These are phyloP conservation scores for Tylopilus subfusipes DNA, from an alignment of 768 basidiomycete species.

Conservation along the genomic window DNA sequence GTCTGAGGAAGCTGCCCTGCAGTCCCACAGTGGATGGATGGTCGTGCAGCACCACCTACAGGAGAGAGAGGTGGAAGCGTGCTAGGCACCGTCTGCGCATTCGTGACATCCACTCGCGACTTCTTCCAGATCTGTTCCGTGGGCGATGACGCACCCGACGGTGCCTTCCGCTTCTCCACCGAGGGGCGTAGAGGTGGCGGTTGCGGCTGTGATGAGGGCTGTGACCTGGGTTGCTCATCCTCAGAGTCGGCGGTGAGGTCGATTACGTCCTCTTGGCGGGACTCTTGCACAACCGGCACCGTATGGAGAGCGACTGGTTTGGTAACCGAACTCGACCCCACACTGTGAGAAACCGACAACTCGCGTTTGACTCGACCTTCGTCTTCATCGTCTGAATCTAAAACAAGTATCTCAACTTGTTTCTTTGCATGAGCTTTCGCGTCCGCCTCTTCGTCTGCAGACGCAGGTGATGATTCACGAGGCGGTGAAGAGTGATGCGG, in stretches of 20 bases:
- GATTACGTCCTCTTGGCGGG: slow-evolving; percentile 56
- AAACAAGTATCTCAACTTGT: slow-evolving; percentile 58
- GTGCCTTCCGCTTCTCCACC: slow-evolving; percentile 57
- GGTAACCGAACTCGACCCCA: slow-evolving; percentile 37
- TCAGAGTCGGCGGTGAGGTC: slow-evolving; percentile 82
- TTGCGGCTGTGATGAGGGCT: slow-evolving; percentile 27
- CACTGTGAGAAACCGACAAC: slow-evolving; percentile 61
- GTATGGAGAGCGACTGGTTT: slow-evolving; percentile 23
- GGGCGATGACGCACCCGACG: slow-evolving; percentile 46
- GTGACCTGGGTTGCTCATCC: slow-evolving; percentile 52
- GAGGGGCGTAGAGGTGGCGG: slow-evolving; percentile 29
- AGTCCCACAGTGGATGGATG: slow-evolving; percentile 13
- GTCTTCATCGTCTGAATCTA: slow-evolving; percentile 76
- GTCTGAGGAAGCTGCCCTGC: slow-evolving; percentile 15
- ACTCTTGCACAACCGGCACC: slow-evolving; percentile 24
- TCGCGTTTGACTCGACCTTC: slow-evolving; percentile 74
- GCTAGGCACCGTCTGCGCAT: slow-evolving; percentile 7
- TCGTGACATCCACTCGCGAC: slow-evolving; percentile 36
- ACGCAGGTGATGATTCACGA: slow-evolving; percentile 25
- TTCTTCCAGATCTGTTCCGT: slow-evolving; percentile 78
- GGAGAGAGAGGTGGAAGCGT: slow-evolving; percentile 29
- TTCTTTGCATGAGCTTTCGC: slow-evolving; percentile 44
- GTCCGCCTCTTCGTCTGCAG: slow-evolving; percentile 28
- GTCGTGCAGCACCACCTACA: slow-evolving; percentile 8
- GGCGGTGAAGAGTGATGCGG: slow-evolving; percentile 29